phyloP scores from a whole-genome alignment of 1,139 yeast genomes.

The Geotrichum europaeum region DNA sequence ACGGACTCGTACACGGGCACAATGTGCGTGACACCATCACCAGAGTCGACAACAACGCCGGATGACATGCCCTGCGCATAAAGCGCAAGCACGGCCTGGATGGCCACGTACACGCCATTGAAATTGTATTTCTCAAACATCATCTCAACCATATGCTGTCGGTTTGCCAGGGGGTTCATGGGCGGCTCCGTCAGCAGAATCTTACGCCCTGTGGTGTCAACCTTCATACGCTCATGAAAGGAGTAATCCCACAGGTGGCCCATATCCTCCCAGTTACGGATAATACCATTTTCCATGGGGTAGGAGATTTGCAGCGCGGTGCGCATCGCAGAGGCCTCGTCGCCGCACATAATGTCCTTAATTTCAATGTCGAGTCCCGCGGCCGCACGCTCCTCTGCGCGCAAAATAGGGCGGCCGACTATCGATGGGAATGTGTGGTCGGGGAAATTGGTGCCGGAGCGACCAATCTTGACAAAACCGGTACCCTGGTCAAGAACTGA shows the following conservation, averaged over 20 bases:
- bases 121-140: slow-evolving; percentile 96
- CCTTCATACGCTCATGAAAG: slow-evolving; percentile 81
- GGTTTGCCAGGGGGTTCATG: slow-evolving; percentile 88
- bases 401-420: slow-evolving; percentile 93
- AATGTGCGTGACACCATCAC: slow-evolving; percentile 93
- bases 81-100: slow-evolving; percentile 93
- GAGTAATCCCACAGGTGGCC: slow-evolving; percentile 98
- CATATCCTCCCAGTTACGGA: slow-evolving; percentile 98
- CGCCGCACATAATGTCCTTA: slow-evolving; percentile 96
- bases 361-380: slow-evolving; percentile 39
- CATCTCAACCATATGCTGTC: slow-evolving; percentile 92
- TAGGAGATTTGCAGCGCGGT: slow-evolving; percentile 85
- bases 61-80: slow-evolving; percentile 96
- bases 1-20: slow-evolving; percentile 97
- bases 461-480: slow-evolving; percentile 82
- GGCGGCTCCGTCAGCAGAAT: slow-evolving; percentile 94
- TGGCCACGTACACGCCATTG: slow-evolving; percentile 96
- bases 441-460: slow-evolving; percentile 96
- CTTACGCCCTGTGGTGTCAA: slow-evolving; percentile 70
- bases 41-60: slow-evolving; percentile 98
- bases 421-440: slow-evolving; percentile 97
- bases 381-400: slow-evolving; percentile 84
- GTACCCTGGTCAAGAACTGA: slow-evolving; percentile 96
- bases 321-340: slow-evolving; percentile 87
- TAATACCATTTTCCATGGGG: slow-evolving; percentile 98